Conservation (phyloP, 202 grass and related monocot species). For the Carex arenaria region DNA sequence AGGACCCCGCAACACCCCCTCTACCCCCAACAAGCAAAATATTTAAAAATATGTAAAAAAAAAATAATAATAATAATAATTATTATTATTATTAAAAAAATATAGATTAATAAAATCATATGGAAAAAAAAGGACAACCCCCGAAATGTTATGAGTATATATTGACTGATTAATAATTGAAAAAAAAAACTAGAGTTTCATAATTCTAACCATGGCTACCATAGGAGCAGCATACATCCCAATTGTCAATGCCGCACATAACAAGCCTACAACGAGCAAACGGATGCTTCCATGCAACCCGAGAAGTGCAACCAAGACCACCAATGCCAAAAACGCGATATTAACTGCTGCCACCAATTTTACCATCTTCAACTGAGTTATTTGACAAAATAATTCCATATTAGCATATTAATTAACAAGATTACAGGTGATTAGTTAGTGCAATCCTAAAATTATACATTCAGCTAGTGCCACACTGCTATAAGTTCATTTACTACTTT, state of each 20-base stretch:
- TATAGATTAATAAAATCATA: neutral
- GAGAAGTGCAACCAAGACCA: constrained; percentile 38
- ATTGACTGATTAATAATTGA: neutral
- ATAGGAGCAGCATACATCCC: constrained; percentile 84
- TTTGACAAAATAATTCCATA: neutral
- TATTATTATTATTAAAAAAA: neutral
- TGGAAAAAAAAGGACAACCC: neutral
- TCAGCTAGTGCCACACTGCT: neutral
- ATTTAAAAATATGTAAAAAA: neutral
- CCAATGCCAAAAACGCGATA: constrained; percentile 44
- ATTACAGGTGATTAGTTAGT: neutral
- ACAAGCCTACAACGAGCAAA: constrained; percentile 41
- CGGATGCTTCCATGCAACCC: constrained; percentile 47
- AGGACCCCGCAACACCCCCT: neutral
- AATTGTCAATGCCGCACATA: constrained; percentile 64
- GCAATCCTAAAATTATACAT: neutral
- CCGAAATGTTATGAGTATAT: neutral
- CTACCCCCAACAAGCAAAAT: neutral
- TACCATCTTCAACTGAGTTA: constrained; percentile 48
- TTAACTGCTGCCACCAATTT: constrained; percentile 59
- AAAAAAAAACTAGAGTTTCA: neutral
- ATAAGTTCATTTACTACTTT: neutral
- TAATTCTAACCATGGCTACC: constrained; percentile 54
- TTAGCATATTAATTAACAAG: neutral
- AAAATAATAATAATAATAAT: neutral